phyloP scores from a whole-genome alignment of 495 filamentous ascomycete species.

The Filosporella fistucella region DNA sequence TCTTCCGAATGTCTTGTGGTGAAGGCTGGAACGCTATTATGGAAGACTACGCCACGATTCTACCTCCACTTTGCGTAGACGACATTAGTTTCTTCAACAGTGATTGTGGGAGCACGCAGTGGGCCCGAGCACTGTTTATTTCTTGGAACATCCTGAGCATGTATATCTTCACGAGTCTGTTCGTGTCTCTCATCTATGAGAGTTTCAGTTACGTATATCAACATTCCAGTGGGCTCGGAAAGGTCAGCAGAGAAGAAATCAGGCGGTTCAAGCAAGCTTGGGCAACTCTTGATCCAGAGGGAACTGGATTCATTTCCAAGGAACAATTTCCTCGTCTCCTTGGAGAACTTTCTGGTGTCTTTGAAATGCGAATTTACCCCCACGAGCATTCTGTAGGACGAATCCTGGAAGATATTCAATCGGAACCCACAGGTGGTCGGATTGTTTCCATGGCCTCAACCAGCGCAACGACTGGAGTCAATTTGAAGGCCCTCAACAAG shows the following conservation, averaged over 20 bases:
- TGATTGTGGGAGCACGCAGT: constrained; percentile 86
- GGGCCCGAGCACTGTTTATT: constrained; percentile 86
- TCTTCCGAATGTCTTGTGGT: constrained; percentile 88
- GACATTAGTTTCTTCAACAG: constrained; percentile 66
- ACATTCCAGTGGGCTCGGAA: constrained; percentile 78
- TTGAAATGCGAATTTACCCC: constrained; percentile 96
- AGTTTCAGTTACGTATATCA: constrained; percentile 99
- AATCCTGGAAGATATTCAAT: constrained; percentile 77
- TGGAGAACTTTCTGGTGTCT: constrained; percentile 88
- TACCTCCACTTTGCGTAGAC: constrained; percentile 69
- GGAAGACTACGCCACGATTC: constrained; percentile 87
- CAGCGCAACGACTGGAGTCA: constrained; percentile 56
- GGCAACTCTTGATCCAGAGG: constrained; percentile 89
- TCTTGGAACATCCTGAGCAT: constrained; percentile 99
- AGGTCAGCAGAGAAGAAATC: constrained; percentile 85
- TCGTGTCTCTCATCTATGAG: constrained; percentile 98
- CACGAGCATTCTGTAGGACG: constrained; percentile 77
- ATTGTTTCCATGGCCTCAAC: constrained; percentile 48
- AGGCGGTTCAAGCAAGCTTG: constrained; percentile 97
- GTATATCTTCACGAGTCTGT: constrained; percentile 99
- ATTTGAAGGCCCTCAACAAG: constrained; percentile 69
- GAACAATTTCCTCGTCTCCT: constrained; percentile 87
- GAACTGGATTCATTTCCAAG: constrained; percentile 87
- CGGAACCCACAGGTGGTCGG: constrained; percentile 45
- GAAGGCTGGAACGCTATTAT: constrained; percentile 97